Evolutionary conservation across 768 basidiomycete species (phyloP), one percentile per base, ranked within the genome.

Genomic region (Boletus fagicola): DNA sequence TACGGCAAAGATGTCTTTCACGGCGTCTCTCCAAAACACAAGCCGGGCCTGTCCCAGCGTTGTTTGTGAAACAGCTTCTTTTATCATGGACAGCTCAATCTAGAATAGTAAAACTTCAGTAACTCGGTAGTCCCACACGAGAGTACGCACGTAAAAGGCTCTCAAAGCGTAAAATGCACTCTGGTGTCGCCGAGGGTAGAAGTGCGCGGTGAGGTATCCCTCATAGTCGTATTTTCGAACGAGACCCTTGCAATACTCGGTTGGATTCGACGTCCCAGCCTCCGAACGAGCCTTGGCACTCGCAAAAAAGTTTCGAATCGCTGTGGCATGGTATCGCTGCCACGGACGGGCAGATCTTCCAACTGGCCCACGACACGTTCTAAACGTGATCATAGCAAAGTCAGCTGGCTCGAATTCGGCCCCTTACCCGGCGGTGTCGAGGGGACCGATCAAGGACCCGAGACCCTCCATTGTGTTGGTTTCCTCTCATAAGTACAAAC

Each of bases 21-120:
- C 66, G 13, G 88, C 85, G 66, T 94, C 90, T 63, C 84, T 82
- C 92, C 92, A 94, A 69, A 93, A 94, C 68, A 92, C 86, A 77
- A 92, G 82, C 61, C 90, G 80, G 80, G 92, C 90, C 68, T 84
- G 83, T n/a, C 90, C 92, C 54, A 94, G 83, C 39, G 81, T 77
- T 36, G 82, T 68, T 57, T 87, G 88, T 18, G 90, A 89, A 15
- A 90, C 87, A 39, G 79, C 76, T 59, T 94, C 92, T 70, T 86
- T 88, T 18, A 92, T 74, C 68, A 77, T 87, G 11, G 91, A 86
- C 53, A 93, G 72, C 68, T 94, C 92, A 53, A 89, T 82, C 88
- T 92, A 43, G 15, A 18, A 50, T 47, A n/a, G 26, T 5, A 31
- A 47, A 40, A 33, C 5, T 70, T 70, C 38, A 73, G 57, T 39